Conservation (phyloP, 306 rosid species). For the Pyrus bretschneideri region DNA sequence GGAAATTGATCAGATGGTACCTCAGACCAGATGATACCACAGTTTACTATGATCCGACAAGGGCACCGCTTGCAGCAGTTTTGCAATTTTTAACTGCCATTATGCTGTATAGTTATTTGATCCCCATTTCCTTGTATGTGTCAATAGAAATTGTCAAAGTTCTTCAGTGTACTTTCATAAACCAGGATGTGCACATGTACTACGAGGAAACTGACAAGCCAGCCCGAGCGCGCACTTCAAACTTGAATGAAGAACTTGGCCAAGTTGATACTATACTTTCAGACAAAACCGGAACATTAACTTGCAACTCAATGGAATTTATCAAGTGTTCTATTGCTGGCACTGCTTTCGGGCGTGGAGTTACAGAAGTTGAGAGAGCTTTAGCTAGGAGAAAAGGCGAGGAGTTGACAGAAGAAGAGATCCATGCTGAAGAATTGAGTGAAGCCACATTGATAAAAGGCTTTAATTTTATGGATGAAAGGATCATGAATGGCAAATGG, state of each 20-base stretch:
- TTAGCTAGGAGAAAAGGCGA: slow-evolving; percentile 49
- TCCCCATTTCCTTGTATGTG: slow-evolving; percentile 93
- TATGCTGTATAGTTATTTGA: slow-evolving; percentile 83
- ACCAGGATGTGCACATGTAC: slow-evolving; percentile 79
- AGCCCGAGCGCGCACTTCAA: slow-evolving; percentile 87
- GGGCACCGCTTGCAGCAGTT: slow-evolving; percentile 61
- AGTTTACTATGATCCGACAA: slow-evolving; percentile 56
- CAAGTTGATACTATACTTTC: slow-evolving; percentile 97
- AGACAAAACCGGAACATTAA: slow-evolving; percentile 93
- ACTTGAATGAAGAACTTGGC: slow-evolving; percentile 98
- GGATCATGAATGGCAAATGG: slow-evolving; percentile 84
- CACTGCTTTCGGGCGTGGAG: slow-evolving; percentile 68
- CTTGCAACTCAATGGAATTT: slow-evolving; percentile 97
- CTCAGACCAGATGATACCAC: slow-evolving; percentile 72
- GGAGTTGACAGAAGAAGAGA: slow-evolving; percentile 25
- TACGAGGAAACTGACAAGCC: slow-evolving; percentile 84
- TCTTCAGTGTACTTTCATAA: slow-evolving; percentile 86
- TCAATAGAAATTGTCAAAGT: slow-evolving; percentile 95
- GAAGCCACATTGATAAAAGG: slow-evolving; percentile 59
- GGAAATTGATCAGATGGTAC: slow-evolving; percentile 79
- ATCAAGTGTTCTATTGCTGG: slow-evolving; percentile 96
- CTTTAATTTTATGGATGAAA: slow-evolving; percentile 79
- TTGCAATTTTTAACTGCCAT: slow-evolving; percentile 74
- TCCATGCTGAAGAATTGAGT: slow-evolving; percentile 21
- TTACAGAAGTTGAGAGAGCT: slow-evolving; percentile 96